Base-by-base conservation (phyloP, 208 protist species). In the Leishmania lainsoni region DNA sequence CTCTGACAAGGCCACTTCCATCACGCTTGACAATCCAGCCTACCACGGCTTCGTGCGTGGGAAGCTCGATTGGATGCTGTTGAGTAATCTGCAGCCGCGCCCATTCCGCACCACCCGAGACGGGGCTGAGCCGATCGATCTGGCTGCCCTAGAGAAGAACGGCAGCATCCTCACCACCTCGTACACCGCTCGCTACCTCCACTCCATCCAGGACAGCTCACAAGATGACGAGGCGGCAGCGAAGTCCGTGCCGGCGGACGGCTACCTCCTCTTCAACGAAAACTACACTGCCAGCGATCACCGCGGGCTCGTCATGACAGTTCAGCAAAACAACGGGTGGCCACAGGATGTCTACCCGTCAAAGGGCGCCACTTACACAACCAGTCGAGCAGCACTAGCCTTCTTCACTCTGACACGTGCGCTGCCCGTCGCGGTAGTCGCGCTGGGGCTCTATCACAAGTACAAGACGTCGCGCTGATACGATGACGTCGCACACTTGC, bases 231-330 rank as follows among this genome's bases (percentile, higher is more conserved):
- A 77, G 65, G 80, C 48, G 66, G 75, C 84, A 49, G 5, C 70
- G 12, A 75, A 73, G 65, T 72, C 49, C 65, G 79, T 82, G 48
- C 85, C 83, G 56, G 32, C 45, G 1, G 86, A 93, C 58, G 90
- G 91, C 70, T 95, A 94, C 72, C 69, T 97, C 3, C 81, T 93
- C 51, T 94, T 97, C 81, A 97, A 95, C 81, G 87, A 93, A n/a
- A 20, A 85, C 32, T 95, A 90, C 71, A 65, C 71, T 16, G 87
- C 79, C 5, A 94, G 87, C 45, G 92, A 95, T 77, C 93, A 97
- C 80, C 90, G 89, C 69, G 93, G 92, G 29, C 81, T 97, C 22
- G 77, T 91, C 42, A 86, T 95, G 75, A 89, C 86, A 10, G 86
- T 94, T 32, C 63, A 59, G 54, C 93, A 94, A 78, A 78, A 90